A percentile compares a stretch with the other conserved stretches of the same genome.
These are phyloP conservation scores for Yarrowia osloensis DNA, from an alignment of 805 yeast genomes.

Conservation along the genomic window DNA sequence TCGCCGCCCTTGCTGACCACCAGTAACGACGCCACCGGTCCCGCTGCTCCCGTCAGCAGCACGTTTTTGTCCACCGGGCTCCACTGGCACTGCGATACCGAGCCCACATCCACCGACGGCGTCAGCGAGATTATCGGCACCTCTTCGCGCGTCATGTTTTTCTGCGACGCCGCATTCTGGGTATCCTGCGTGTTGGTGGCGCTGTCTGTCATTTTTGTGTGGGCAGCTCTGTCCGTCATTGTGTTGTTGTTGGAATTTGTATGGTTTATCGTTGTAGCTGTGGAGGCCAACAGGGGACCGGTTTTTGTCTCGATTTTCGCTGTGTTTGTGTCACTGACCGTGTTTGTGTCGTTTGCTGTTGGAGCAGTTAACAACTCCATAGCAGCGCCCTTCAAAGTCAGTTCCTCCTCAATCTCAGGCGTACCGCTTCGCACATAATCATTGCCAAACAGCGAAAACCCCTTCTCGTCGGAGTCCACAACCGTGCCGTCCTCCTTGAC, in stretches of 20 bases:
- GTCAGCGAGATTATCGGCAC: conserved; percentile 11
- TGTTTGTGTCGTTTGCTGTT: neutral
- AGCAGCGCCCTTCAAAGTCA: neutral
- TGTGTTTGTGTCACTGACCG: neutral
- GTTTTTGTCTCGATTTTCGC: neutral
- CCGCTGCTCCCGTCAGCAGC: neutral
- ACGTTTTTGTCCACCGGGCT: conserved; percentile 8
- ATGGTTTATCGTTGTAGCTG: neutral
- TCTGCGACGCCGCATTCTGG: neutral
- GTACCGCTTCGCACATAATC: conserved; percentile 31
- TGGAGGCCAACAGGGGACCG: neutral
- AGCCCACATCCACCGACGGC: neutral
- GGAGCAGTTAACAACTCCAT: neutral
- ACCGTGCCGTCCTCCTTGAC: conserved; percentile 46
- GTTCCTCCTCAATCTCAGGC: conserved; percentile 5
- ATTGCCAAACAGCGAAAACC: conserved; percentile 34
- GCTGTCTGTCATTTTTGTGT: neutral
- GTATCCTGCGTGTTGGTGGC: neutral
- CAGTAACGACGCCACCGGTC: conserved; percentile 5
- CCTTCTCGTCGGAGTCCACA: conserved; percentile 37
- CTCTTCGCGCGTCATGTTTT: conserved; percentile 10
- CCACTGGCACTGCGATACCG: conserved; percentile 10
- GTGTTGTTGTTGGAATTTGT: neutral
- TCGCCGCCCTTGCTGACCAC: neutral
- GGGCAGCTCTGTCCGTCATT: too few species aligned